Conservation (phyloP, 1,139 yeast genomes). For the Sugiyamaella paludigena region DNA sequence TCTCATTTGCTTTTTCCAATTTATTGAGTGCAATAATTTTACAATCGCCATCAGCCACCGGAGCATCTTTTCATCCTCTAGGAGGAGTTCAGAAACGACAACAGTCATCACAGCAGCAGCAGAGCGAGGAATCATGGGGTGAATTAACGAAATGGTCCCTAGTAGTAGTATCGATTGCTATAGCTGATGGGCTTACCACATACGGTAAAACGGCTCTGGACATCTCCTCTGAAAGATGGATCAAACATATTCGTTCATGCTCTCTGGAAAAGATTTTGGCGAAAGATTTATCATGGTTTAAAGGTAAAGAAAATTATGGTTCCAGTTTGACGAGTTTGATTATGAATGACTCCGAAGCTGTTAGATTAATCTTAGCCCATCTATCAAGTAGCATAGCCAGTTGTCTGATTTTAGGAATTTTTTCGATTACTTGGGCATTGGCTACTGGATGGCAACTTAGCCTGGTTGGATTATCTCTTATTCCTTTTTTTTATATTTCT, state of each 20-base stretch:
- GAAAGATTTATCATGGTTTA: constrained; percentile 59
- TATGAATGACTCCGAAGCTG: constrained; percentile 78
- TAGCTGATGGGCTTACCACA: constrained; percentile 56
- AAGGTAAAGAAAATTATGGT: constrained; percentile 35
- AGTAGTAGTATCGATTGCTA: constrained; percentile 57
- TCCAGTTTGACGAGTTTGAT: constrained; percentile 59
- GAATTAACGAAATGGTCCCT: constrained; percentile 58
- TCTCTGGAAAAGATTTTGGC: constrained; percentile 50
- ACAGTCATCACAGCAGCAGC: no score
- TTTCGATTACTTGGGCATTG: constrained; percentile 77
- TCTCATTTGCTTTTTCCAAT: constrained; percentile 74
- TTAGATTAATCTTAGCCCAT: constrained; percentile 61
- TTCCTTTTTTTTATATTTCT: constrained; percentile 57
- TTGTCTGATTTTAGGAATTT: constrained; percentile 50
- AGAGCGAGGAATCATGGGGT: background rate
- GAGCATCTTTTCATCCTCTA: no score
- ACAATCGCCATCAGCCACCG: background rate
- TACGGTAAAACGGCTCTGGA: constrained; percentile 55
- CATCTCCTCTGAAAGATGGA: constrained; percentile 67
- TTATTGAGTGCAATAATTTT: constrained; percentile 45
- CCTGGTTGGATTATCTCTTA: constrained; percentile 70
- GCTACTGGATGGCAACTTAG: constrained; percentile 84
- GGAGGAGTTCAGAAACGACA: no score
- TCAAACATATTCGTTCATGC: constrained; percentile 50
- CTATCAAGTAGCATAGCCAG: constrained; percentile 56